These are phyloP conservation scores for Diversispora eburnea DNA, from an alignment of 192 early-diverging fungal species.

Conservation along the genomic window DNA sequence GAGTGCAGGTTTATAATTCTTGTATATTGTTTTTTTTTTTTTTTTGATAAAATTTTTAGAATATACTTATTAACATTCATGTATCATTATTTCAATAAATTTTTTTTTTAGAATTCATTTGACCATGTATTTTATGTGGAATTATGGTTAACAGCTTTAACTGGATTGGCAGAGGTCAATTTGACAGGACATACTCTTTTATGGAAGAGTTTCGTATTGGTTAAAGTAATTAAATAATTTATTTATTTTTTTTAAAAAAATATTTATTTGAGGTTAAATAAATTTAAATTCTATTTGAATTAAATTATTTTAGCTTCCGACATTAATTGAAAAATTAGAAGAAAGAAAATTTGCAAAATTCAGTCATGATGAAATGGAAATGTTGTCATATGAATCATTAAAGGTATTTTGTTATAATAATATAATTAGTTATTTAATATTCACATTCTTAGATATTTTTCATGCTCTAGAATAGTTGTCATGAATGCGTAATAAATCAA, in stretches of 20 bases:
- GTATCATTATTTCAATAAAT: neutral
- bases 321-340: constrained; percentile 27
- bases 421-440: neutral
- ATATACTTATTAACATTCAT: neutral
- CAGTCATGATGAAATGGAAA: constrained; percentile 16
- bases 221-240: constrained; percentile 12
- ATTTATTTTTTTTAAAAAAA: neutral
- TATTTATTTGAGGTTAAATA: neutral
- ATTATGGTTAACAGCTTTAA: constrained; percentile 40
- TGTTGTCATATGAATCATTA: neutral
- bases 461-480: constrained; percentile 14
- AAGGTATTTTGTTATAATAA: neutral
- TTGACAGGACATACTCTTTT: neutral
- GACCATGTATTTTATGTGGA: constrained; percentile 45
- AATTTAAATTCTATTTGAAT: neutral
- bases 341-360: constrained; percentile 4
- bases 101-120: constrained; percentile 30
- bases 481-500: constrained; percentile 27
- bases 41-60: neutral
- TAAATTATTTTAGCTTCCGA: neutral
- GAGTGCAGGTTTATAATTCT: neutral
- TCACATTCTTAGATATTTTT: neutral
- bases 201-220: constrained; percentile 30
- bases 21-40: too few species aligned
- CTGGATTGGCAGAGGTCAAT: constrained; percentile 39